Evolutionary conservation across 345 rosid genomes (phyloP), one percentile per base, ranked within the genome.

Genomic region (Capsella bursapastoris): DNA sequence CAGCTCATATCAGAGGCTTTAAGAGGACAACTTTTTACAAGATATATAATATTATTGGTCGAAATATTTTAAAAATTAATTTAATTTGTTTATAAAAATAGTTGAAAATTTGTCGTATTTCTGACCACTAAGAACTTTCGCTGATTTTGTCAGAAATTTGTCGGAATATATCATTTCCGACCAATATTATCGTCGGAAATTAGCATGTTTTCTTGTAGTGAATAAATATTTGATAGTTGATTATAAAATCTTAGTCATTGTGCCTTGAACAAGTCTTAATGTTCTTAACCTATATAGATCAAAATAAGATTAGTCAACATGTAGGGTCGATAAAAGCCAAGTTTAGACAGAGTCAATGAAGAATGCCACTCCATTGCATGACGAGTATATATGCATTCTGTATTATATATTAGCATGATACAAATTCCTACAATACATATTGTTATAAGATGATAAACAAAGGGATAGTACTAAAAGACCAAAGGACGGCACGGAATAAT

Each of bases 281-380:
- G 48, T 66, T 34, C 58, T 22, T 66, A 37, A 22, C 22, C 34
- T 6, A 50, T 47, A 12, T 50, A 35, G 25, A 8, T 57, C 43
- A n/a, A 34, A 22, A 10, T 32, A 51, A 31, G 43, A 51, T 51
- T 66, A 13, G 37, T 66, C 59, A 66, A 37, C 71, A 37, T 37
- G 59, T 66, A 34, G 70, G 59, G 59, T 66, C 47, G 35, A 12
- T 50, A 13, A 49, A 49, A 34, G 58, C 45, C 34, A 12, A 50
- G 59, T 51, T 51, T 66, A 51, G 9, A 66, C 35, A 51, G 5
- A 35, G 11, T 66, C 47, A 51, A 22, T 22, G 58, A 50, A 22
- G 35, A 35, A 25, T 50, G 59, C 59, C 59, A 66, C 71, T 51
- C 14, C 71, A 66, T 66, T 66, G 59, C 71, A 51, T 66, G 71